Evolutionary conservation across 2,329 filamentous ascomycete genomes (phyloP).

Genomic region (Epichloe coenophiala): DNA sequence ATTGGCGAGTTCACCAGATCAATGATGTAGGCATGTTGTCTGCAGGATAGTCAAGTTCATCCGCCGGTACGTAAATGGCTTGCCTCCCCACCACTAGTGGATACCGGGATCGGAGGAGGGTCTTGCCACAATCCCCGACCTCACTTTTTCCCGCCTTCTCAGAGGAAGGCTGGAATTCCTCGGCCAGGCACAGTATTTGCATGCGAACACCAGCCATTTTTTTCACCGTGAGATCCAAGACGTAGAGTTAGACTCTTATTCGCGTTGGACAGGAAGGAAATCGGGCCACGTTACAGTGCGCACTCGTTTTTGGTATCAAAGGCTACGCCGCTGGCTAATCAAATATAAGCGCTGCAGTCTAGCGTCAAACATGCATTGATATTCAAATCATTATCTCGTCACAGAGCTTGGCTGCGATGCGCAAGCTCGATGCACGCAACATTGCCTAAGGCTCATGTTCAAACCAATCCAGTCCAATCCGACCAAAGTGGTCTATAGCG

Average conservation of each 20-base stretch:
- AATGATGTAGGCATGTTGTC: background rate
- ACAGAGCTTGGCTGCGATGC: background rate
- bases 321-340: background rate
- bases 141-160: background rate
- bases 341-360: background rate
- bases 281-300: background rate
- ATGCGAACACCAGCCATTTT: too few relatives aligned
- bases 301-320: background rate
- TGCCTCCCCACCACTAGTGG: background rate
- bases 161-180: background rate
- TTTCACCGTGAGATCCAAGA: background rate
- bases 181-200: background rate
- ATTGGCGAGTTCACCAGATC: background rate
- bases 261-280: background rate
- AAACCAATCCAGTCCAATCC: background rate
- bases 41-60: background rate
- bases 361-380: background rate
- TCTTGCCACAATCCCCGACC: background rate
- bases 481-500: too few relatives aligned
- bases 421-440: background rate
- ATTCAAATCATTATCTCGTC: background rate
- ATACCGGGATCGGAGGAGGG: background rate
- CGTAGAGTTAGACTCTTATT: background rate
- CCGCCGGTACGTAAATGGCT: background rate
- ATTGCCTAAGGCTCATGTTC: background rate